Conservation (phyloP, 495 filamentous ascomycete species). For the Penicillium antarcticum region DNA sequence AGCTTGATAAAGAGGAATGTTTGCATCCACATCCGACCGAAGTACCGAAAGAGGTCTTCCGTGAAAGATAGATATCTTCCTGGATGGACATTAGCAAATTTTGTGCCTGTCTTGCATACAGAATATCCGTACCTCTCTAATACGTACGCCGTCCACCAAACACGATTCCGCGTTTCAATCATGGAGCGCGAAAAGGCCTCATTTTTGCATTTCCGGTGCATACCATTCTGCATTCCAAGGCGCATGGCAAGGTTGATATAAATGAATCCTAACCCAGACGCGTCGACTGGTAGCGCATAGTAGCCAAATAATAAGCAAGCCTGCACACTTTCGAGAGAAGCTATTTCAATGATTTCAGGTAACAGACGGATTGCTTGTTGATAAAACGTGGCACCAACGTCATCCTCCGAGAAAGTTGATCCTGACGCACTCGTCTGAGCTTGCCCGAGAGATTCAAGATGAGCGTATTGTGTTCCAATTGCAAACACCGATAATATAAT, state of each 20-base stretch:
- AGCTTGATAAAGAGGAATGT: constrained; percentile 20
- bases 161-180: constrained; percentile 33
- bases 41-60: constrained; percentile 35
- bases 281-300: constrained; percentile 36
- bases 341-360: constrained; percentile 39
- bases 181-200: constrained; percentile 21
- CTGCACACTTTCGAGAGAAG: constrained; percentile 40
- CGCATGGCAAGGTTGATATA: constrained; percentile 35
- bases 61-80: constrained; percentile 30
- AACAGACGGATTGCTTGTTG: constrained; percentile 33
- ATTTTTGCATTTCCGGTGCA: constrained; percentile 34
- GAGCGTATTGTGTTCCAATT: constrained; percentile 43
- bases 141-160: constrained; percentile 39
- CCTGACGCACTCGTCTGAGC: background rate
- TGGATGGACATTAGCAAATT: constrained; percentile 1
- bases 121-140: constrained; percentile 26
- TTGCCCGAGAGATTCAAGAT: constrained; percentile 26
- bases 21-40: constrained; percentile 29
- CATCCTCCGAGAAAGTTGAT: constrained; percentile 32
- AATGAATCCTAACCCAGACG: constrained; percentile 35
- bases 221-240: constrained; percentile 41
- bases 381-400: constrained; percentile 38
- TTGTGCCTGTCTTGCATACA: no score
- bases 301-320: constrained; percentile 35
- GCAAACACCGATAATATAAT: constrained; percentile 36